Evolutionary conservation across 176 grass and related monocot genomes (phyloP).

Genomic region (Oryza longistaminata): DNA sequence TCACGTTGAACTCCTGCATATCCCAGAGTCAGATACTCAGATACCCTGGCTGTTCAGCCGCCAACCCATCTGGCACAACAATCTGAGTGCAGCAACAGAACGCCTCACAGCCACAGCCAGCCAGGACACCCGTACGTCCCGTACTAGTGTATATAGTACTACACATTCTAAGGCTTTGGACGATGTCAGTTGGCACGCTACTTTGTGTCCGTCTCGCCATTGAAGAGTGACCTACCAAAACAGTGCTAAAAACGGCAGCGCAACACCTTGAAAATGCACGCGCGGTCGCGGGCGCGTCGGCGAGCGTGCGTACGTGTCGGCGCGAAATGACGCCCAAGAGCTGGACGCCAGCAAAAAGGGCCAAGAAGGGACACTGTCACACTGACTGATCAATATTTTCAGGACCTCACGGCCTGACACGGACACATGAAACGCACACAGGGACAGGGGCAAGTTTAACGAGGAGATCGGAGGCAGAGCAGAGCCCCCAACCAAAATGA

Average conservation of each 20-base stretch:
- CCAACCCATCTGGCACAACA: background rate
- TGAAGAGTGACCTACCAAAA: background rate
- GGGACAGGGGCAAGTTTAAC: no score
- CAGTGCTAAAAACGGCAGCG: background rate
- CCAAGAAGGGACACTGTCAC: conserved; percentile 10
- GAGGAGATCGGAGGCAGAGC: no score
- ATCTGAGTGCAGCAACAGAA: background rate
- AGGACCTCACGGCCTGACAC: conserved; percentile 1
- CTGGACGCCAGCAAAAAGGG: conserved; percentile 32
- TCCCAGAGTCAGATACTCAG: background rate
- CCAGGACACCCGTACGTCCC: background rate
- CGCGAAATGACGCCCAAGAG: background rate
- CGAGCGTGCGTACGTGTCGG: conserved; percentile 4
- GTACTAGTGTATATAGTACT: background rate
- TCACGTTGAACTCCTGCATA: conserved; percentile 74
- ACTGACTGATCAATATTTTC: background rate
- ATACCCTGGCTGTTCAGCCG: background rate
- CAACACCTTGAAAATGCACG: background rate
- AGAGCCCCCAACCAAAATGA: no score
- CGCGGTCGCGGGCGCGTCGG: background rate
- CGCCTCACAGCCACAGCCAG: background rate
- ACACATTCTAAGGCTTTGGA: background rate
- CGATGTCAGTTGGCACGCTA: background rate
- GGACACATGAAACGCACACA: background rate
- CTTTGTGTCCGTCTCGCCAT: background rate